Base-by-base conservation (phyloP, 202 grass and related monocot genomes). In the Saccharum hybrid region DNA sequence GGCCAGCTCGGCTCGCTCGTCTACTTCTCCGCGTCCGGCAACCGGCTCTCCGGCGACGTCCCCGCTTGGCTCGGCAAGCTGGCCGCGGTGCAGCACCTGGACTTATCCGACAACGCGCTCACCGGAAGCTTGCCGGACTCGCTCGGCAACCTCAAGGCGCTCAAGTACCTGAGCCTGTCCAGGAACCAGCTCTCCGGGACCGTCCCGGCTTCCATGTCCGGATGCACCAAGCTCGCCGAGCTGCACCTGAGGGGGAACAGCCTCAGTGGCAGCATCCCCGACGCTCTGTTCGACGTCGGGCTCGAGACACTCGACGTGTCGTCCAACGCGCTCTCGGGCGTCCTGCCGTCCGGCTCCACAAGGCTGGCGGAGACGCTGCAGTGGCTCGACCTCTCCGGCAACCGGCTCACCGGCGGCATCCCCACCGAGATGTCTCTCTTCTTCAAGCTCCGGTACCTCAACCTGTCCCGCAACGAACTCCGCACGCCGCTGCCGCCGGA, bases 231-330 rank as follows among this genome's bases (percentile, higher is more conserved):
- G 72, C 93, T 98, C 69, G 57, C 72, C 6, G 89, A 98, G 91
- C 78, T 98, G 39, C 85, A 78, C 41, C 69, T 98, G 40, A 70
- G 78, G 36, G 81, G 57, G 4, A 98, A 98, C 75, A 78, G 9
- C 38, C 86, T 98, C 67, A 84, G 70, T 57, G 93, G 87, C 69
- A 80, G 66, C 73, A 98, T 98, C 62, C 96, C 96, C 0, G 83
- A 89, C 0, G 87, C 77, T 0, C 45, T 98, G 87, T 94, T 98
- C 83, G 84, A 94, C 78, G 48, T 95, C 19, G 91, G 91, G 11
- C 85, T 95, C 3, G 91, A 95, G 76, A 87, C 87, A 81, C 83
- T 98, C 46, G 96, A 98, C 78, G 75, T 95, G 66, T 95, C 96
- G 48, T 90, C 87, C 0, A 98, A 98, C 78, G 67, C 77, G 87